Evolutionary conservation across 441 rosid species (phyloP), one percentile per base, ranked within the genome.

Genomic region (Mallotus repandus): DNA sequence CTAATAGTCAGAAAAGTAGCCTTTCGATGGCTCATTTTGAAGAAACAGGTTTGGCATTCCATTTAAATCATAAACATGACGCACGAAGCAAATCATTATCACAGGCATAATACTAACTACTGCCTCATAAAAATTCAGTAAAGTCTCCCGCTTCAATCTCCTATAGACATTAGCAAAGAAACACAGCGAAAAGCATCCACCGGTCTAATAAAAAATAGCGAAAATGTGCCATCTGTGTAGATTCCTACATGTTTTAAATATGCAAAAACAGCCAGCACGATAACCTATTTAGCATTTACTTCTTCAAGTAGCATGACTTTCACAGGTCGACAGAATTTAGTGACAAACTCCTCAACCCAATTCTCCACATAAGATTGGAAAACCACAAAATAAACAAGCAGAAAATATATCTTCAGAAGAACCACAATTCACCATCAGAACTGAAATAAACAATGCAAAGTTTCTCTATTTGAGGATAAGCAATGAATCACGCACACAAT

Each of bases 101-200:
- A 55, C 5, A 45, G 18, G 11, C 35, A 38, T 46, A 7, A 70
- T 9, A 54, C 52, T 29, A 50, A 66, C 14, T 13, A 18, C 29
- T 49, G 22, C 57, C 57, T 54, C n/a, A 38, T 18, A 56, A 16
- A 35, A 68, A 55, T 38, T 56, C 52, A 55, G 62, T 18, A 38
- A 21, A 35, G 5, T 53, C 46, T 50, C 22, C 43, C 38, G 12
- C 32, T 7, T 66, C 35, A 16, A 68, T n/a, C 13, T 11, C 29
- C 35, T 12, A 41, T 41, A 32, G 53, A 53, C 67, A 53, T n/a
- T 55, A 54, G 71, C 14, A 53, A 68, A 63, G 49, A 45, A 45
- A 18, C 50, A 46, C 46, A 63, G 50, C 12, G 21, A 38, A 54
- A 66, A 52, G 15, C 41, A 18, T 11, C 60, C 7, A 29, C 35